Conservation (phyloP, 768 basidiomycete species). For the Albatrellus ellisii region DNA sequence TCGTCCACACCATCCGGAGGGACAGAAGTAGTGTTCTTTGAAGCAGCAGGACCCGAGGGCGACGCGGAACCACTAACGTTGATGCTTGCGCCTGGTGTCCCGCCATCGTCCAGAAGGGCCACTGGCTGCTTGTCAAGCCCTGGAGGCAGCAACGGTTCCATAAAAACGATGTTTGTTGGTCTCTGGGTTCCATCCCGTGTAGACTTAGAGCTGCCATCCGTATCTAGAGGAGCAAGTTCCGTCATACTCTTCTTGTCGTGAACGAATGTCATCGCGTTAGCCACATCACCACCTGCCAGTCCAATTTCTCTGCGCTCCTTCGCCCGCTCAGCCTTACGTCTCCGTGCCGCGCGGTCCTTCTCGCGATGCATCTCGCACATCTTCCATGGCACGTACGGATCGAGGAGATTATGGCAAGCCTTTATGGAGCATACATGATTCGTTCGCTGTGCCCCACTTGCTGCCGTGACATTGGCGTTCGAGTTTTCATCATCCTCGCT, state of each 20-base stretch:
- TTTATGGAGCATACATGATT: conserved; percentile 27
- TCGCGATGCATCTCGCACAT: conserved; percentile 35
- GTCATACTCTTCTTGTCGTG: background rate
- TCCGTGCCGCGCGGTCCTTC: conserved; percentile 21
- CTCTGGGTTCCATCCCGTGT: background rate
- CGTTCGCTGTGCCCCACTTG: too few relatives aligned
- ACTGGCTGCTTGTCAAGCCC: background rate
- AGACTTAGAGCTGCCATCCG: background rate
- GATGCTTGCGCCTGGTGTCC: background rate
- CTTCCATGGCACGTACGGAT: conserved; percentile 31
- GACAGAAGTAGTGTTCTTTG: too few relatives aligned
- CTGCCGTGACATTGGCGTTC: too few relatives aligned
- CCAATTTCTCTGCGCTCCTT: conserved; percentile 1
- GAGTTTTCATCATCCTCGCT: too few relatives aligned
- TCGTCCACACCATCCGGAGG: too few relatives aligned
- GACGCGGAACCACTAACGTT: background rate
- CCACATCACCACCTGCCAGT: too few relatives aligned
- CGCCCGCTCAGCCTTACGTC: conserved; percentile 18
- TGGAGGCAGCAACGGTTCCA: conserved; percentile 11
- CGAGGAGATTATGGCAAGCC: conserved; percentile 31
- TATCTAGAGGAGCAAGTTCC: background rate
- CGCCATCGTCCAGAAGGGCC: background rate
- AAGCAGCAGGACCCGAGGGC: conserved; percentile 3
- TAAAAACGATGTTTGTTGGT: conserved; percentile 4
- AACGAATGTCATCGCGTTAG: background rate